phyloP scores from a whole-genome alignment of 2,329 filamentous ascomycete genomes.

The Penicillium fuscoglaucum region DNA sequence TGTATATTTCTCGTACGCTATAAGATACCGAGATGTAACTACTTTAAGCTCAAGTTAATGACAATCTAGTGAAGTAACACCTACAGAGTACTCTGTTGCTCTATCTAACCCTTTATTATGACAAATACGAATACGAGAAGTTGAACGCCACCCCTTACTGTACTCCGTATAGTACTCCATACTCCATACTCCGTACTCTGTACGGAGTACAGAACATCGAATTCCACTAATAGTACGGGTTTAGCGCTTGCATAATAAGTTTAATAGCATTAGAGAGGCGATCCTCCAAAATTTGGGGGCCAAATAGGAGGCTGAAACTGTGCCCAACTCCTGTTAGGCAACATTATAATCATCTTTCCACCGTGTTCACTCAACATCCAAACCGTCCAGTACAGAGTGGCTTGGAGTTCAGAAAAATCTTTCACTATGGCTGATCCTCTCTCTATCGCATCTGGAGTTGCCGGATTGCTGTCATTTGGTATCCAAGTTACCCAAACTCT shows the following conservation, averaged over 20 bases:
- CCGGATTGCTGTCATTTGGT: constrained; percentile 41
- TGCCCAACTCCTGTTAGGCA: neutral
- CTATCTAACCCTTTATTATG: neutral
- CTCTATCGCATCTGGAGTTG: constrained; percentile 30
- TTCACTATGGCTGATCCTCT: constrained; percentile 28
- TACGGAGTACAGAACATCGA: too few species aligned
- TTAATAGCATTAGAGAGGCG: neutral
- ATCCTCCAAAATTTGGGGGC: neutral
- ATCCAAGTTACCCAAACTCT: constrained; percentile 38
- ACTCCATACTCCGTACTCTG: too few species aligned
- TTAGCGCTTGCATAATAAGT: neutral
- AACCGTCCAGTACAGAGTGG: neutral
- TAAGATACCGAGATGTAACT: neutral
- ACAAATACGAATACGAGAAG: neutral
- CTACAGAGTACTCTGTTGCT: neutral
- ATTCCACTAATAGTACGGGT: too few species aligned
- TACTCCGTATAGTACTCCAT: too few species aligned
- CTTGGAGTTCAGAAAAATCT: too few species aligned
- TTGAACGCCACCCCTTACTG: too few species aligned
- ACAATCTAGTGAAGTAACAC: neutral
- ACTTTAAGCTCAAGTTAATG: neutral
- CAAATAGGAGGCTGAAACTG: neutral
- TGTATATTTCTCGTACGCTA: neutral
- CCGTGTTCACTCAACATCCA: neutral
- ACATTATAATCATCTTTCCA: neutral